phyloP scores from a whole-genome alignment of 2,329 filamentous ascomycete genomes.

The Paracoccidioides brasiliensis region DNA sequence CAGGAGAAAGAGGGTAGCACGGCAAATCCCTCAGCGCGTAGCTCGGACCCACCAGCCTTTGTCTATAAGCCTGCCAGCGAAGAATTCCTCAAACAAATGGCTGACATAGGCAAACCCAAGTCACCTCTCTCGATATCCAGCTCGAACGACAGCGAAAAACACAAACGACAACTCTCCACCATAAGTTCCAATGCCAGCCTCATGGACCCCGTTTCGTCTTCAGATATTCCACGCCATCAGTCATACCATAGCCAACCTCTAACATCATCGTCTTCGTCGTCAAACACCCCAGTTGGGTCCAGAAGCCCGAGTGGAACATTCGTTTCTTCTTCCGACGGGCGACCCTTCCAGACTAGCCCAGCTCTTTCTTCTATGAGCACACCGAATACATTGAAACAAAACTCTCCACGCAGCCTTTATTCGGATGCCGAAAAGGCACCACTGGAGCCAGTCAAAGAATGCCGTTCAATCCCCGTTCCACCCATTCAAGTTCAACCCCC shows the following conservation, averaged over 20 bases:
- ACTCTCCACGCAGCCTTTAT: neutral
- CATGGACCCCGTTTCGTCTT: slow-evolving; percentile 1
- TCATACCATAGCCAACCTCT: slow-evolving; percentile 7
- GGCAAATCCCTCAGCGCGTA: neutral
- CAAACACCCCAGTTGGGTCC: neutral
- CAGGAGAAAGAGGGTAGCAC: neutral
- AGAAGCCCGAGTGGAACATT: neutral
- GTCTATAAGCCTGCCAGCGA: slow-evolving; percentile 13
- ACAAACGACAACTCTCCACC: slow-evolving; percentile 1
- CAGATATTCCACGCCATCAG: slow-evolving; percentile 10
- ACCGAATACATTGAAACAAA: neutral
- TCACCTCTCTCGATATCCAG: neutral
- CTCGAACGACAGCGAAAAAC: neutral
- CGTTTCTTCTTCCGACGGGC: neutral
- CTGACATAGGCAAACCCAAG: slow-evolving; percentile 9
- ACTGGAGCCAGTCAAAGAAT: neutral
- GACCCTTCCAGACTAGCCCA: neutral
- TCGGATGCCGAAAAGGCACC: slow-evolving; percentile 1
- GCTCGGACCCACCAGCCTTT: slow-evolving; percentile 5
- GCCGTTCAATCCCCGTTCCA: neutral
- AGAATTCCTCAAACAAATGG: slow-evolving; percentile 12
- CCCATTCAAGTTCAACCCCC: neutral
- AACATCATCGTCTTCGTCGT: neutral
- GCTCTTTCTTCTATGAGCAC: neutral
- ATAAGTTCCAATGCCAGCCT: slow-evolving; percentile 1